Percentiles rank a stretch among this genome's conserved stretches.
Conservation (phyloP, 306 rosid genomes). For the Senna tora region DNA sequence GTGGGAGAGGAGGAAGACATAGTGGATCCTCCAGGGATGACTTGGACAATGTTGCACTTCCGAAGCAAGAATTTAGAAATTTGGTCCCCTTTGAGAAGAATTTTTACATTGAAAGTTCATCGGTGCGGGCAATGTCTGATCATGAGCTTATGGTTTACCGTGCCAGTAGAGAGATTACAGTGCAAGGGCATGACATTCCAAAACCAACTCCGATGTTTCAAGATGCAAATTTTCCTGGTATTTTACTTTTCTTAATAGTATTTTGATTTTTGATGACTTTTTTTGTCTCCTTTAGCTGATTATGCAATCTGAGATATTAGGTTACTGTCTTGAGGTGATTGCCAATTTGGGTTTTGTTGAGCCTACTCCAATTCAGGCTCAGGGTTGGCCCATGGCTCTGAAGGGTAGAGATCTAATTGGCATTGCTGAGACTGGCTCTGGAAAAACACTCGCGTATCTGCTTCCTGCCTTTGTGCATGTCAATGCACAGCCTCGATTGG, state of each 20-base stretch:
- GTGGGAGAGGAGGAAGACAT: slow-evolving; percentile 68
- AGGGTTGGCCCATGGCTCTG: slow-evolving; percentile 99
- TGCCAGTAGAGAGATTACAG: slow-evolving; percentile 69
- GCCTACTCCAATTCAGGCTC: slow-evolving; percentile 97
- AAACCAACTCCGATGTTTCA: slow-evolving; percentile 71
- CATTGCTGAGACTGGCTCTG: slow-evolving; percentile 99
- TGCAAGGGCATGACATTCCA: slow-evolving; percentile 85
- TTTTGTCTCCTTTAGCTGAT: slow-evolving; percentile 20
- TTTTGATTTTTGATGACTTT: slow-evolving; percentile 22
- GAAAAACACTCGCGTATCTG: slow-evolving; percentile 89
- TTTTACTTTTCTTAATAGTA: slow-evolving; percentile 20
- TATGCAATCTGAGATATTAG: slow-evolving; percentile 47
- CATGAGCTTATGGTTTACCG: slow-evolving; percentile 66
- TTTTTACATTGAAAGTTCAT: slow-evolving; percentile 67
- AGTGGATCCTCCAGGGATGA: slow-evolving; percentile 75
- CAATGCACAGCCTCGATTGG: slow-evolving; percentile 85
- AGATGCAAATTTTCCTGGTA: slow-evolving; percentile 90
- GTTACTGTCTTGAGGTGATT: slow-evolving; percentile 80
- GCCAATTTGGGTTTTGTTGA: slow-evolving; percentile 91
- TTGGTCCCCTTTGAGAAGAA: slow-evolving; percentile 90
- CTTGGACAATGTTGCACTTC: slow-evolving; percentile 71
- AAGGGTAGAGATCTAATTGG: slow-evolving; percentile 94
- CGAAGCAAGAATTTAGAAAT: slow-evolving; percentile 76
- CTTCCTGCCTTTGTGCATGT: slow-evolving; percentile 91
- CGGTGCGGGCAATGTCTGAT: slow-evolving; percentile 74